Evolutionary conservation across 352 stramenopile genomes (phyloP), one percentile per base, ranked within the genome.

Genomic region (Pythium brachiatum): DNA sequence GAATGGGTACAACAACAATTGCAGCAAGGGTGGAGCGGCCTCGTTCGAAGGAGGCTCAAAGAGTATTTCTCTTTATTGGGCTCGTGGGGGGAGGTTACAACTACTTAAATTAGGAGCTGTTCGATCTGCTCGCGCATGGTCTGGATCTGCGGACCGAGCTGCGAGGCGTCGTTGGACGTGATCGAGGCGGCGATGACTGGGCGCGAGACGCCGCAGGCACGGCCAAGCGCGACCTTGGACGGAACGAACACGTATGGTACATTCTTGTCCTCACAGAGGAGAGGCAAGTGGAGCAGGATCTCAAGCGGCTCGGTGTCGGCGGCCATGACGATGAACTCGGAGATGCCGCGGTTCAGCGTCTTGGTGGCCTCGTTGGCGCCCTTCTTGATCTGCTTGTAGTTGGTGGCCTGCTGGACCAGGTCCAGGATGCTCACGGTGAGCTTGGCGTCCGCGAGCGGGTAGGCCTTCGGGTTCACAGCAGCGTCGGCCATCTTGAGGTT

Each of bases 351-450:
- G 85, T 99, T 99, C 55, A 99, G 78, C 21, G 97, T 99, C 86
- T 99, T 99, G 72, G 98, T 99, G 68, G 97, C 97, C 72, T 99
- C 98, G 84, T 99, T 99, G 58, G 98, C 98, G 55, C 98, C 98
- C 86, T 99, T 99, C 83, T 99, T 99, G 69, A 99, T 98, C 82
- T 99, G 98, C 90, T 99, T 99, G 93, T 99, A 99, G 83, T 99
- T 99, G 68, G 93, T 97, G 41, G 97, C 96, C 75, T 99, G 97
- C 80, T 99, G 97, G 52, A 99, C 92, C 57, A 99, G 82, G 78
- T 99, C 97, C 57, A 99, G 87, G 68, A 99, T 98, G 58, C 90
- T 98, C 58, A 99, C 96, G 18, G 97, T 99, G 51, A 99, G 87
- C 73, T 99, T 98, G 54, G 97, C 95, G 75, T 99, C 97, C 44